Conservation (phyloP, 139 green algal species). For the Chlorella sp. region DNA sequence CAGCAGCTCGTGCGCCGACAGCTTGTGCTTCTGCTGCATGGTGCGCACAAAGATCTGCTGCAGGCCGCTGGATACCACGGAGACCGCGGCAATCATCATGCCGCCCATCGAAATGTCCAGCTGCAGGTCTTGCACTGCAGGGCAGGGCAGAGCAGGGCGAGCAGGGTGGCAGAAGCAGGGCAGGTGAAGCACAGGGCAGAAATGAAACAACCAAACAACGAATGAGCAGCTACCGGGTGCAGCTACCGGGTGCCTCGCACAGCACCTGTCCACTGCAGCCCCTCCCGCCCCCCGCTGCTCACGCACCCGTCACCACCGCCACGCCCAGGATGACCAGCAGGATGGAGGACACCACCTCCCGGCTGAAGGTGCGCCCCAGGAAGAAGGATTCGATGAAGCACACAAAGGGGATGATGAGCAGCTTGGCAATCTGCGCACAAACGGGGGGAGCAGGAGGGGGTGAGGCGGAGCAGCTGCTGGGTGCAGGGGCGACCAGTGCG, state of each 20-base stretch:
- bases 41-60: conserved; percentile 94
- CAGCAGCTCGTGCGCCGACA: conserved; percentile 87
- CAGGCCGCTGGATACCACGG: conserved; percentile 85
- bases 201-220: not conserved
- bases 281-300: no score
- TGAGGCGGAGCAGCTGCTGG: not conserved
- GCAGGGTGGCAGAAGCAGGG: not conserved
- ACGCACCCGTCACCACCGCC: conserved; percentile 62
- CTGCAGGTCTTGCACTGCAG: conserved; percentile 81
- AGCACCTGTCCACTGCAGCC: no score
- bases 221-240: not conserved
- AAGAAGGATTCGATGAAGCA: conserved; percentile 87
- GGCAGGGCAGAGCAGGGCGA: not conserved
- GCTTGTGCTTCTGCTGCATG: conserved; percentile 83
- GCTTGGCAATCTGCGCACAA: conserved; percentile 86
- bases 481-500: no score
- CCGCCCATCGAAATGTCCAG: conserved; percentile 72
- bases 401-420: conserved; percentile 95
- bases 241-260: no score
- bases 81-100: conserved; percentile 79
- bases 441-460: not conserved
- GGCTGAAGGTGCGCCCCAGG: conserved; percentile 71
- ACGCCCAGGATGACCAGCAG: conserved; percentile 83
- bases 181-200: not conserved
- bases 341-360: conserved; percentile 63